Evolutionary conservation across 768 basidiomycete genomes (phyloP).

Genomic region (Pisolithus orientalis): DNA sequence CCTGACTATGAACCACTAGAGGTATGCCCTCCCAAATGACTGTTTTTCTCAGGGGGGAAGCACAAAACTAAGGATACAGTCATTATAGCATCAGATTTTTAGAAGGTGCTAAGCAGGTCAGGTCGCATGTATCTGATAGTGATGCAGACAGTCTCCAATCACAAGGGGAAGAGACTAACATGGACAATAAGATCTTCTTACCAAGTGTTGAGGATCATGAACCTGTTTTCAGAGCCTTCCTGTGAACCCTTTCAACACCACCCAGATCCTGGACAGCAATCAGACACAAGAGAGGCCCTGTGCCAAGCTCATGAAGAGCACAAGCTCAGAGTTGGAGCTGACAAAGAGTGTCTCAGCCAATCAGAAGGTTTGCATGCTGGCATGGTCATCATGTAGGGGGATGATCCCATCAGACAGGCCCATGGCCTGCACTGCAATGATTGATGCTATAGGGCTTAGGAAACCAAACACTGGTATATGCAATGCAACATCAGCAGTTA

Average conservation of each 20-base stretch:
- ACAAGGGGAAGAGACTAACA: no score
- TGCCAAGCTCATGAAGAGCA: slow-evolving; percentile 18
- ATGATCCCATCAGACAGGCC: slow-evolving; percentile 25
- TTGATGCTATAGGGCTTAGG: background rate
- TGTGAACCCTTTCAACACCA: background rate
- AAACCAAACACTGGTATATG: no score
- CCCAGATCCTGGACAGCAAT: slow-evolving; percentile 3
- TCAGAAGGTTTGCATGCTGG: slow-evolving; percentile 26
- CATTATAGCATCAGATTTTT: slow-evolving; percentile 5
- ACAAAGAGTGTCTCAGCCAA: slow-evolving; percentile 17
- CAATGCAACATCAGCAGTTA: no score
- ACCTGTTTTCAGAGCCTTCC: slow-evolving; percentile 1
- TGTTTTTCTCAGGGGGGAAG: slow-evolving; percentile 42
- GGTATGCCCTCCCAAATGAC: slow-evolving; percentile 47
- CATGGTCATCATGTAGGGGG: slow-evolving; percentile 21
- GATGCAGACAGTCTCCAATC: background rate
- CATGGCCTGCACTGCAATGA: slow-evolving; percentile 16
- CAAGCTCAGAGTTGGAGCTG: slow-evolving; percentile 16
- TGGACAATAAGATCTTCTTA: background rate
- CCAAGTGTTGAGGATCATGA: slow-evolving; percentile 3
- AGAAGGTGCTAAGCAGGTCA: slow-evolving; percentile 12
- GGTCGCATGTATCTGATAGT: slow-evolving; percentile 3
- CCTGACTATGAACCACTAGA: slow-evolving; percentile 59
- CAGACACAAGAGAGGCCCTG: slow-evolving; percentile 1
- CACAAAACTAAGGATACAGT: slow-evolving; percentile 20